A percentile compares a stretch with the other conserved stretches of the same genome.
These are phyloP conservation scores for Rasamsonia emersonii DNA, from an alignment of 2,329 filamentous ascomycete species.

Conservation along the genomic window DNA sequence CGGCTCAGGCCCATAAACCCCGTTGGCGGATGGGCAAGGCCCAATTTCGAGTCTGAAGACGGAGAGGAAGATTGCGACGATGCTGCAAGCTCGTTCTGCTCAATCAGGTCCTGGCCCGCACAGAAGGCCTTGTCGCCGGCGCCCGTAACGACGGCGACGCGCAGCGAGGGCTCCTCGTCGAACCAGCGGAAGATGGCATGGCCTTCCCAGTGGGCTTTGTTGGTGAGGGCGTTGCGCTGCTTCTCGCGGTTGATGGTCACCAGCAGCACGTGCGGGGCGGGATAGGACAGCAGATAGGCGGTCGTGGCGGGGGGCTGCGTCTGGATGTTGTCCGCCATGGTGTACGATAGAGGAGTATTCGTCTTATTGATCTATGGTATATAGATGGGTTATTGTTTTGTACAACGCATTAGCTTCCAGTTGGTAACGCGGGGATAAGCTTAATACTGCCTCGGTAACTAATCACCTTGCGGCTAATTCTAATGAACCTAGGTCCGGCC, in stretches of 20 bases:
- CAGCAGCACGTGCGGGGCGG: constrained; percentile 38
- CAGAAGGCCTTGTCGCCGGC: constrained; percentile 37
- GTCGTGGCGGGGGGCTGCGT: no score
- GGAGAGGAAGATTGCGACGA: not conserved
- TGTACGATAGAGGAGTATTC: no score
- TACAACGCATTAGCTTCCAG: no score
- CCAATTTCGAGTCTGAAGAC: not conserved
- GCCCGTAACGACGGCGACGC: constrained; percentile 36
- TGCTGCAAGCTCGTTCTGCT: constrained; percentile 24
- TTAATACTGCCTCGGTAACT: no score
- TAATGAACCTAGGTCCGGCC: no score
- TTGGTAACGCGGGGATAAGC: no score
- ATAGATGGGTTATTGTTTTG: no score
- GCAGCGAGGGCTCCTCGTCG: constrained; percentile 33
- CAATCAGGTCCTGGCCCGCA: constrained; percentile 37
- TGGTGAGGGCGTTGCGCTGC: constrained; percentile 38
- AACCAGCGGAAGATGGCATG: constrained; percentile 38
- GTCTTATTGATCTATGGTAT: no score
- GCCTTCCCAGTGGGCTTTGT: constrained; percentile 33
- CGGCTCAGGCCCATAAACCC: constrained; percentile 51
- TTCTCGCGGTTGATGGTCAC: constrained; percentile 38
- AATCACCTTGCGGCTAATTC: no score
- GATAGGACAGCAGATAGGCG: constrained; percentile 33
- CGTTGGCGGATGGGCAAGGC: constrained; percentile 30
- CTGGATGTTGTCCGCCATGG: no score